These are phyloP conservation scores for Amoeboaphelidium protococcarum DNA, from an alignment of 371 early-diverging fungal genomes.

Conservation along the genomic window DNA sequence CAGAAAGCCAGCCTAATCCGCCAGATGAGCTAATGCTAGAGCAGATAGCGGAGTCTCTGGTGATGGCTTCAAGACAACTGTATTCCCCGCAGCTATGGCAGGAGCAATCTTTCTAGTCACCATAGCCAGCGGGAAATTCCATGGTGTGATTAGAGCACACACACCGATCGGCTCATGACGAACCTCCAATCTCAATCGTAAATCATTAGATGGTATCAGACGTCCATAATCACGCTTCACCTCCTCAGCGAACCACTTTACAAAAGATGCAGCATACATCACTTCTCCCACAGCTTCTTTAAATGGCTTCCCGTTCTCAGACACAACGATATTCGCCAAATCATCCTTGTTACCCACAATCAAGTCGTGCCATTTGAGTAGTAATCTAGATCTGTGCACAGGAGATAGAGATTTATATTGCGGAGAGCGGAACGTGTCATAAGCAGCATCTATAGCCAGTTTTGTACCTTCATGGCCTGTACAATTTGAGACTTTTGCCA, in stretches of 20 bases:
- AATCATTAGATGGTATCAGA: constrained; percentile 29
- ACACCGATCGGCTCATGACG: constrained; percentile 48
- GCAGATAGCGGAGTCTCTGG: constrained; percentile 53
- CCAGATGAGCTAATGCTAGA: constrained; percentile 34
- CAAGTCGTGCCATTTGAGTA: constrained; percentile 38
- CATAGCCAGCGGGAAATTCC: constrained; percentile 85
- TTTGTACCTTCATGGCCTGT: too few species aligned
- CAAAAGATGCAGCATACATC: constrained; percentile 40
- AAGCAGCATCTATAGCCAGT: too few species aligned
- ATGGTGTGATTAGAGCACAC: constrained; percentile 59
- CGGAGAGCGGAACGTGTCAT: too few species aligned
- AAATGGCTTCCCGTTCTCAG: constrained; percentile 42
- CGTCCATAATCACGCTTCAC: constrained; percentile 51
- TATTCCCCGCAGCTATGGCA: constrained; percentile 16
- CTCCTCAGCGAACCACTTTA: constrained; percentile 72
- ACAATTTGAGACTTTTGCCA: too few species aligned
- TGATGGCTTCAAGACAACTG: constrained; percentile 50
- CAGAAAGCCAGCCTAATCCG: constrained; percentile 36
- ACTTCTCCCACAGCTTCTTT: constrained; percentile 38
- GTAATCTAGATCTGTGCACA: too few species aligned
- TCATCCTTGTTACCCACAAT: constrained; percentile 38
- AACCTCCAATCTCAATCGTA: constrained; percentile 1
- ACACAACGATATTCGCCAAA: constrained; percentile 40
- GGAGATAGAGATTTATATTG: too few species aligned
- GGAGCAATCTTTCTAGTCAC: constrained; percentile 57